A percentile compares a stretch with the other conserved stretches of the same genome.
phyloP scores from a whole-genome alignment of 2,329 filamentous ascomycete genomes.

The Bertia moriformis region DNA sequence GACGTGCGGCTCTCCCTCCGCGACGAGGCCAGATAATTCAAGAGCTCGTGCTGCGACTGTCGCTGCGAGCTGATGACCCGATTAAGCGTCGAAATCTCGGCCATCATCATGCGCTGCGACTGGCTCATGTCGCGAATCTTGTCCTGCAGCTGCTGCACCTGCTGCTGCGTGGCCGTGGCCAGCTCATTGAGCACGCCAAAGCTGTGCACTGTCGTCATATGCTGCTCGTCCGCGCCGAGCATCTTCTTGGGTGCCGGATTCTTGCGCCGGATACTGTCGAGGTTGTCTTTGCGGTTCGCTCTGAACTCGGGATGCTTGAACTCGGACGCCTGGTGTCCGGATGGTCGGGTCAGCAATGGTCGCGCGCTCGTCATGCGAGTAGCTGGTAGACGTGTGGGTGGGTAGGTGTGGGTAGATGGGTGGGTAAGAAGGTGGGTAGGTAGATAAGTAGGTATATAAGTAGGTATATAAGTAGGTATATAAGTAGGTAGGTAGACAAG shows the following conservation, averaged over 20 bases:
- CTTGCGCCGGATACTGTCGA: not conserved
- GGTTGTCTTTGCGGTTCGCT: not conserved
- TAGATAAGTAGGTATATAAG: too few relatives aligned
- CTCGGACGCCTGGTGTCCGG: not conserved
- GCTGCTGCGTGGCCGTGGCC: not conserved
- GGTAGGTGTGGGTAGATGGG: too few relatives aligned
- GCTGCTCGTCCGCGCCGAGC: not conserved
- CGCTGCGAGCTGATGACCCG: not conserved
- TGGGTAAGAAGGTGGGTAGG: too few relatives aligned
- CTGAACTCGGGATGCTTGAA: not conserved
- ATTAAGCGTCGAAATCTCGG: not conserved
- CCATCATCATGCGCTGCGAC: not conserved
- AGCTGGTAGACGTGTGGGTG: too few relatives aligned
- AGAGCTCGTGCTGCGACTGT: not conserved
- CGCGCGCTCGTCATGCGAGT: too few relatives aligned
- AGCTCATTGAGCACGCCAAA: not conserved
- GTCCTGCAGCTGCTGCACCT: not conserved
- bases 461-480: too few relatives aligned
- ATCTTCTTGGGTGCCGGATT: not conserved
- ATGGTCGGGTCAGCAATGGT: too few relatives aligned
- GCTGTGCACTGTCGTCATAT: not conserved
- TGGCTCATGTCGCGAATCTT: not conserved
- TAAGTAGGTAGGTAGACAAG: too few relatives aligned
- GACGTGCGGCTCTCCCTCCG: not conserved
- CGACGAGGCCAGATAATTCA: not conserved